Evolutionary conservation across 371 early-diverging fungal species (phyloP).

Genomic region (Lichtheimia corymbifera): DNA sequence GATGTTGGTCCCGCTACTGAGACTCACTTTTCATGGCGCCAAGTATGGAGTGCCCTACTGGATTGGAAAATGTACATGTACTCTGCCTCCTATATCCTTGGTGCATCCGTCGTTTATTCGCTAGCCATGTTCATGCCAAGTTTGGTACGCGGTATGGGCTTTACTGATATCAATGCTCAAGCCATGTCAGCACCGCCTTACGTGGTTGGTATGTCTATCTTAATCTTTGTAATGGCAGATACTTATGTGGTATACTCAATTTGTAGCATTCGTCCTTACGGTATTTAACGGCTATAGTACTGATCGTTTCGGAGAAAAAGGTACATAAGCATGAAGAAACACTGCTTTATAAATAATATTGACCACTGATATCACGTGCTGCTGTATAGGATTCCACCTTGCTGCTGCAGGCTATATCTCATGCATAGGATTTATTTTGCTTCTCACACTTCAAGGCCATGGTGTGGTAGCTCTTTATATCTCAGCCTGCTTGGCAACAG

Average conservation of each 20-base stretch:
- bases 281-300: constrained; percentile 58
- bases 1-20: constrained; percentile 67
- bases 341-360: background rate
- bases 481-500: constrained; percentile 51
- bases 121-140: constrained; percentile 69
- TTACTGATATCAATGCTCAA: constrained; percentile 49
- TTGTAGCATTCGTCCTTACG: constrained; percentile 49
- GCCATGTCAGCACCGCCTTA: constrained; percentile 35
- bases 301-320: constrained; percentile 62
- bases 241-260: background rate
- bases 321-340: constrained; percentile 12
- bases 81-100: constrained; percentile 59
- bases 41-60: constrained; percentile 51
- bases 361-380: constrained; percentile 36
- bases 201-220: constrained; percentile 5
- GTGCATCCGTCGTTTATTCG: constrained; percentile 63
- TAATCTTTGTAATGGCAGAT: background rate
- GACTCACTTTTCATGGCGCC: constrained; percentile 58
- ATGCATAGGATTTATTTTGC: constrained; percentile 63
- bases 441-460: constrained; percentile 38
- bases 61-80: constrained; percentile 64
- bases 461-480: constrained; percentile 38
- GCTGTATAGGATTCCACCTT: constrained; percentile 66
- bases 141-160: constrained; percentile 70
- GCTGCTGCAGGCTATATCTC: constrained; percentile 57